phyloP scores from a whole-genome alignment of 2,329 filamentous ascomycete species.

The Aspergillus puulaauensis region DNA sequence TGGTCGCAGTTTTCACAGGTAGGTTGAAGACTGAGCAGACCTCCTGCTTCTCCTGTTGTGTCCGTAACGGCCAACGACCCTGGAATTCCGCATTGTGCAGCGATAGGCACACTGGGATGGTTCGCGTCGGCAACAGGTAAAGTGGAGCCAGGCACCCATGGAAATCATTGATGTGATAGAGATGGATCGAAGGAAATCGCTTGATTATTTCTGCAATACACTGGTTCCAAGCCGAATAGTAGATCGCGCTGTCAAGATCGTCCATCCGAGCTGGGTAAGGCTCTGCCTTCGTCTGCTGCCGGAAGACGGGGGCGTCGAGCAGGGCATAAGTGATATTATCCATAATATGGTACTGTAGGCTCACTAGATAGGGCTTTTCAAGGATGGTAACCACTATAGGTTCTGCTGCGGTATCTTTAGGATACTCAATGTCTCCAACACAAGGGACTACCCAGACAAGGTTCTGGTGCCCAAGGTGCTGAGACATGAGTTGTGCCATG shows the following conservation, averaged over 20 bases:
- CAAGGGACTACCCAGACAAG: constrained; percentile 65
- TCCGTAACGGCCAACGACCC: constrained; percentile 67
- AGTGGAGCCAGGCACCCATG: constrained; percentile 64
- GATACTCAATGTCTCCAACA: constrained; percentile 65
- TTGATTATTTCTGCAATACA: constrained; percentile 65
- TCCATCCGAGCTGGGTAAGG: constrained; percentile 70
- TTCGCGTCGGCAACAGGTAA: constrained; percentile 60
- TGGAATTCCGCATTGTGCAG: constrained; percentile 71
- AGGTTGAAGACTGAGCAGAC: constrained; percentile 67
- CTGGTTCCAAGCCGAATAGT: constrained; percentile 70
- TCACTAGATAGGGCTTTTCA: constrained; percentile 59
- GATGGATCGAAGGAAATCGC: constrained; percentile 58
- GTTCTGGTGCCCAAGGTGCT: constrained; percentile 63
- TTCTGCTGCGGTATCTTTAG: constrained; percentile 57
- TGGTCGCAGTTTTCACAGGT: constrained; percentile 54
- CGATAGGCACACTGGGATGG: constrained; percentile 62
- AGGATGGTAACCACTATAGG: constrained; percentile 64
- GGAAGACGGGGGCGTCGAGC: constrained; percentile 66
- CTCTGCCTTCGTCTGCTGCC: constrained; percentile 61
- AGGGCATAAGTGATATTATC: constrained; percentile 69
- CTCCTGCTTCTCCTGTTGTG: constrained; percentile 60
- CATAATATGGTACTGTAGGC: constrained; percentile 62
- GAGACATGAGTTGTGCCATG: constrained; percentile 71
- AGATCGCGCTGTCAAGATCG: constrained; percentile 66
- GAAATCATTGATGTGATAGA: constrained; percentile 69